A percentile compares a stretch with the other conserved stretches of the same genome.
Conservation (phyloP, 169 alveolate species). For the Plasmodium yoelii region DNA sequence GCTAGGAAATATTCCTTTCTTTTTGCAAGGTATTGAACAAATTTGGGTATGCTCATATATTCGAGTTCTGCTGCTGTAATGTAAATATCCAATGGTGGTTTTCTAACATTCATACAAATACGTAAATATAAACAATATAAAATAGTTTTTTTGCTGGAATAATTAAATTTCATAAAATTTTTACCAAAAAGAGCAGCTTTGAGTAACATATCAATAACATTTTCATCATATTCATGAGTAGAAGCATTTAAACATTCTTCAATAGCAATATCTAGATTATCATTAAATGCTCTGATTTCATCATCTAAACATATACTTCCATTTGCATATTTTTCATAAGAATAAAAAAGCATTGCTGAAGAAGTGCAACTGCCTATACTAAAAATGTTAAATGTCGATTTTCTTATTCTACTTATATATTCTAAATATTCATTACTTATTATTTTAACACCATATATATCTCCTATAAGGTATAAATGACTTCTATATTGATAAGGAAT, state of each 20-base stretch:
- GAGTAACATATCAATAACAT: slow-evolving; percentile 75
- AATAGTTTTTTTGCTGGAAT: slow-evolving; percentile 34
- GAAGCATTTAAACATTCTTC: slow-evolving; percentile 86
- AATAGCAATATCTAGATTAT: slow-evolving; percentile 83
- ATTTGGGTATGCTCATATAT: slow-evolving; percentile 53
- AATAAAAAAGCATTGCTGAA: slow-evolving; percentile 85
- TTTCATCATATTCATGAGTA: slow-evolving; percentile 79
- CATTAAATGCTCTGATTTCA: slow-evolving; percentile 83
- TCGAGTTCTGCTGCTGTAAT: slow-evolving; percentile 78
- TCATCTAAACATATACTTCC: slow-evolving; percentile 87
- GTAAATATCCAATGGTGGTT: slow-evolving; percentile 78
- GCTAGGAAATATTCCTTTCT: slow-evolving; percentile 83
- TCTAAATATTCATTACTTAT: slow-evolving; percentile 79
- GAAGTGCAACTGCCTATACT: slow-evolving; percentile 86
- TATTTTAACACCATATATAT: slow-evolving; percentile 82
- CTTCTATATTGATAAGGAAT: slow-evolving; percentile 81
- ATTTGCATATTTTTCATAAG: slow-evolving; percentile 82
- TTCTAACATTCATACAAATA: slow-evolving; percentile 76
- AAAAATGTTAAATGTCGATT: slow-evolving; percentile 80
- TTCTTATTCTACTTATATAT: slow-evolving; percentile 79
- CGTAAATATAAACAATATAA: slow-evolving; percentile 46
- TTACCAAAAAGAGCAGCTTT: slow-evolving; percentile 80
- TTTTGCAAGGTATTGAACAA: slow-evolving; percentile 68
- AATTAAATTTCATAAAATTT: slow-evolving; percentile 66
- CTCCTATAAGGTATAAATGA: slow-evolving; percentile 76